These are phyloP conservation scores for Yamadazyma friedrichii DNA, from an alignment of 1,139 yeast genomes.

Conservation along the genomic window DNA sequence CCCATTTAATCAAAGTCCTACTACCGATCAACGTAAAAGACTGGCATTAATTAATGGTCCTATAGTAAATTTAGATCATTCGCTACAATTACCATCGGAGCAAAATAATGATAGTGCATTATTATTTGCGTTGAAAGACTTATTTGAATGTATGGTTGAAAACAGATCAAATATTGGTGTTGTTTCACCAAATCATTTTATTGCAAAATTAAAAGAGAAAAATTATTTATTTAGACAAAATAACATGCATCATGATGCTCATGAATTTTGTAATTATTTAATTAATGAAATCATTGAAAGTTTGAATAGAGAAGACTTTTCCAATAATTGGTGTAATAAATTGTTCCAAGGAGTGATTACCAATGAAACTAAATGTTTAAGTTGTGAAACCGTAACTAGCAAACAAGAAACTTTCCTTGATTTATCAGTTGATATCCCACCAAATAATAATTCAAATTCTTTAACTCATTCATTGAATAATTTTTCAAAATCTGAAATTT, in stretches of 20 bases:
- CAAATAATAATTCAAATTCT: conserved; percentile 58
- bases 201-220: conserved; percentile 73
- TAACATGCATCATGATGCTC: conserved; percentile 96
- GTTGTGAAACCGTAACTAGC: conserved; percentile 84
- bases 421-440: conserved; percentile 80
- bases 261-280: conserved; percentile 86
- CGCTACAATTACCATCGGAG: conserved; percentile 41
- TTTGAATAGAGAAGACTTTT: conserved; percentile 39
- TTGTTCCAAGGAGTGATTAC: conserved; percentile 84
- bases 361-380: conserved; percentile 84
- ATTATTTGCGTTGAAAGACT: conserved; percentile 75
- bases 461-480: conserved; percentile 74
- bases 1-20: conserved; percentile 50
- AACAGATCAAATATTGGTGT: conserved; percentile 72
- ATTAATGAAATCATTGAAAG: conserved; percentile 80
- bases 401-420: conserved; percentile 87
- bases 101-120: conserved; percentile 55
- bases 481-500: conserved; percentile 82
- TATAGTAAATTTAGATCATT: conserved; percentile 72
- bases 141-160: conserved; percentile 82
- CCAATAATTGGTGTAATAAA: conserved; percentile 58
- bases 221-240: conserved; percentile 83
- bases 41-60: conserved; percentile 84
- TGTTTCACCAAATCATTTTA: conserved; percentile 74
- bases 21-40: conserved; percentile 75